phyloP scores from a whole-genome alignment of 139 green algal genomes.

The Chlamydomonas incerta region DNA sequence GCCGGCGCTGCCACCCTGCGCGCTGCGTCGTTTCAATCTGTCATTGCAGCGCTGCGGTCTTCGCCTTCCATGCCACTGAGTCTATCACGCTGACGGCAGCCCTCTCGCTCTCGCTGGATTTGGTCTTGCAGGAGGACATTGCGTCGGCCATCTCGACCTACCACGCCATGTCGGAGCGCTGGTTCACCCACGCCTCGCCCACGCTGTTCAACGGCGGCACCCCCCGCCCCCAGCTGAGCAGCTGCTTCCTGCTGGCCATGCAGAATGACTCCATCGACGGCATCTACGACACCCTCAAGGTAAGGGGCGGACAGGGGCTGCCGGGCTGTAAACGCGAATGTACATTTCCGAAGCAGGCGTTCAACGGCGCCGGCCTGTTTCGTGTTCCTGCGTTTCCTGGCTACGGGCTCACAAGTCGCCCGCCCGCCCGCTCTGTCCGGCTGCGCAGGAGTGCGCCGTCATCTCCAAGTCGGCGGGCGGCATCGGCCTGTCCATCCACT shows the following conservation, averaged over 20 bases:
- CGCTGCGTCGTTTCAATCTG: too few relatives aligned
- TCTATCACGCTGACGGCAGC: too few relatives aligned
- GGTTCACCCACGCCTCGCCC: constrained; percentile 98
- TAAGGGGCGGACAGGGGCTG: not conserved
- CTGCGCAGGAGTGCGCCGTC: constrained; percentile 87
- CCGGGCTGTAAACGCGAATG: too few relatives aligned
- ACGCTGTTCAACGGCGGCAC: constrained; percentile 99
- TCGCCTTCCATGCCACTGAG: too few relatives aligned
- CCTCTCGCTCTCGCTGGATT: too few relatives aligned
- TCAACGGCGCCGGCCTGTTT: too few relatives aligned
- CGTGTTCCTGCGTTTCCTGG: too few relatives aligned
- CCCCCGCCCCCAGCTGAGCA: constrained; percentile 91
- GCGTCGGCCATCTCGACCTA: constrained; percentile 87
- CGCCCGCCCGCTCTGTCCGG: not conserved
- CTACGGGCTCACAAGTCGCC: too few relatives aligned
- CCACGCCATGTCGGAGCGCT: constrained; percentile 92
- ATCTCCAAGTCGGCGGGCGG: constrained; percentile 96
- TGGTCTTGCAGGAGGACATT: constrained; percentile 53
- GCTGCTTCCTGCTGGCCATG: constrained; percentile 97
- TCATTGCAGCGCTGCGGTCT: too few relatives aligned
- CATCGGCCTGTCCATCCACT: constrained; percentile 97
- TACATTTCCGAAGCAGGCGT: too few relatives aligned
- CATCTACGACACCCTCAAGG: constrained; percentile 99
- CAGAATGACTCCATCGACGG: constrained; percentile 91
- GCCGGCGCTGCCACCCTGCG: too few relatives aligned